Evolutionary conservation across 306 rosid species (phyloP), one percentile per base, ranked within the genome.

Genomic region (Ormosia semicastrata): DNA sequence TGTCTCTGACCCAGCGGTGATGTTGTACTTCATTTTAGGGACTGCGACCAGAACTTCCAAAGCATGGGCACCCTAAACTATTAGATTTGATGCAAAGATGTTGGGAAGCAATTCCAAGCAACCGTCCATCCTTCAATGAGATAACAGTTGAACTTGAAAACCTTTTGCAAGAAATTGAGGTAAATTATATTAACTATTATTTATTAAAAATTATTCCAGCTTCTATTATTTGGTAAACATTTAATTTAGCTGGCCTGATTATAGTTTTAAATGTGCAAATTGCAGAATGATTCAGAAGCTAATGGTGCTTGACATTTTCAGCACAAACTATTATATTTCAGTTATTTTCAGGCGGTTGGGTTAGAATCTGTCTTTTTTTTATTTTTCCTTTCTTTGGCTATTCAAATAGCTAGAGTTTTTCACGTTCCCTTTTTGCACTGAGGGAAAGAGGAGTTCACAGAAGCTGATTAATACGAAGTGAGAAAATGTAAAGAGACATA

Each of bases 31-130:
- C 32, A 81, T 79, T 79, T 9, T 92, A 96, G 99, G 99, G 99
- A 71, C 78, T 93, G 77, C 91, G 99, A 29, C 99, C 98, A 12
- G 97, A 92, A 72, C 91, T 96, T 83, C 99, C 99, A 5, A 85
- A 71, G 65, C 54, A 91, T 30, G 92, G 92, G 54, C 97, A 93
- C 80, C 97, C 97, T 14, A 92, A 89, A 78, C 82, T 96, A 53
- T 57, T 89, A 81, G 94, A 91, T 66, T 69, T 96, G 79, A 96
- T 96, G 99, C 94, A 89, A 84, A 89, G 88, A 85, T 96, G 97
- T 83, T 96, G 99, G 99, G 97, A 92, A 86, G 92, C 87, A 11
- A 85, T 78, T 87, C 99, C 99, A 11, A 56, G 75, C 75, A 83
- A 78, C 40, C 92, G 99, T 39, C 99, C 99, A 62, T 73, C 91